Evolutionary conservation across 1,284 basidiomycete species (phyloP).

Genomic region (Chiua sp.): DNA sequence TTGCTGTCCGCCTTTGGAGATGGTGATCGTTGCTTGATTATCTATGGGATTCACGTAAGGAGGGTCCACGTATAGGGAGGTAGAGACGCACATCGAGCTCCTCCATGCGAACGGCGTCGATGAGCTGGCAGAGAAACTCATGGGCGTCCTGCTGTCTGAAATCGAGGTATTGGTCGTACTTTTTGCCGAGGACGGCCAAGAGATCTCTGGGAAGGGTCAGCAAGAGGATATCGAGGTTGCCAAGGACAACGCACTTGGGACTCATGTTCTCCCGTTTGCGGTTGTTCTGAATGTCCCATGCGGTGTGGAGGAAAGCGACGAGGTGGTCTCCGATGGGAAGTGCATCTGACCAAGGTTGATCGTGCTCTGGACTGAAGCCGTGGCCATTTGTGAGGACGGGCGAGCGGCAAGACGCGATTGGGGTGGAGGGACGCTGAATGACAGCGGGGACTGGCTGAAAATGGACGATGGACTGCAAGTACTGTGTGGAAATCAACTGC

Average conservation of each 20-base stretch:
- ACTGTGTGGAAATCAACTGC: constrained; percentile 69
- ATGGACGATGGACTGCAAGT: constrained; percentile 63
- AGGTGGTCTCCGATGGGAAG: constrained; percentile 74
- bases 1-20: constrained; percentile 39
- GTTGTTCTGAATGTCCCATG: constrained; percentile 63
- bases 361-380: constrained; percentile 53
- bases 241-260: constrained; percentile 53
- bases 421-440: constrained; percentile 43
- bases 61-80: background rate
- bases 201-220: constrained; percentile 51
- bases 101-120: constrained; percentile 96
- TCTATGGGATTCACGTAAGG: constrained; percentile 42
- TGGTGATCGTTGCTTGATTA: constrained; percentile 75
- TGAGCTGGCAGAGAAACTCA: constrained; percentile 86
- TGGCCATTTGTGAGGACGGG: constrained; percentile 73
- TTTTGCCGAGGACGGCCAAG: constrained; percentile 73
- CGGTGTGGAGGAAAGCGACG: constrained; percentile 56
- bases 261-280: constrained; percentile 57
- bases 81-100: constrained; percentile 82
- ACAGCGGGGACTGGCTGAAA: constrained; percentile 53
- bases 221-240: background rate
- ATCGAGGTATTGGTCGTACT: constrained; percentile 94
- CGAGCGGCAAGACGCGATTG: constrained; percentile 54
- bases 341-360: constrained; percentile 55
- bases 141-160: constrained; percentile 95